Base-by-base conservation (phyloP, 208 protist genomes). In the Chromosphaera perkinsii region DNA sequence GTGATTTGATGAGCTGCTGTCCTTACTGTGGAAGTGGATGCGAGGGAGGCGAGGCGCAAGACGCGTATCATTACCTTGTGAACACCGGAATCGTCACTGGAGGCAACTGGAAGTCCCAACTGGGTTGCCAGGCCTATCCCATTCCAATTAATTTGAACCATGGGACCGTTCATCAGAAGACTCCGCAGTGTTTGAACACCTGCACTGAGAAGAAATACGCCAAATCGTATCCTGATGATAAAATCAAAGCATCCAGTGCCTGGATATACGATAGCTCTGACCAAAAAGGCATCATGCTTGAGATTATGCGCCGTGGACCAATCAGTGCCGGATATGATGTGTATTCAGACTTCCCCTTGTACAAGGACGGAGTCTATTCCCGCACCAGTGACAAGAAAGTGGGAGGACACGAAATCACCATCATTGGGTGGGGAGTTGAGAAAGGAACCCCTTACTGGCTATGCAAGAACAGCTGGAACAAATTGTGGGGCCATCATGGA, bases 341-440 rank as follows among this genome's bases (percentile, higher is more conserved):
- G n/a, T n/a, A n/a, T n/a, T n/a, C n/a, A n/a, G n/a, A n/a, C n/a
- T n/a, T n/a, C n/a, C n/a, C n/a, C n/a, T n/a, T n/a, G n/a, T n/a
- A n/a, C n/a, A n/a, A n/a, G n/a, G n/a, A n/a, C n/a, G n/a, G n/a
- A n/a, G n/a, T n/a, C n/a, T n/a, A n/a, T n/a, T n/a, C n/a, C n/a
- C n/a, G n/a, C n/a, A n/a, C n/a, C n/a, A n/a, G n/a, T n/a, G n/a
- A n/a, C n/a, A n/a, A n/a, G n/a, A n/a, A n/a, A n/a, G n/a, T 55
- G 49, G 49, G 49, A 7, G 49, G 49, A 9, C 49, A 55, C n/a
- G 26, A 9, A 39, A 20, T 58, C 5, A 35, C 17, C 2, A 58
- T 58, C 3, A 58, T 58, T 20, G 51, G 51, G 7, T 58, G 51
- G 51, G 51, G 51, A 22, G 51, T 40, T 32, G 51, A 58, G 29